A percentile compares a stretch with the other conserved stretches of the same genome.
These are phyloP conservation scores for Xylaria sp. DNA, from an alignment of 2,329 filamentous ascomycete species.

Conservation along the genomic window DNA sequence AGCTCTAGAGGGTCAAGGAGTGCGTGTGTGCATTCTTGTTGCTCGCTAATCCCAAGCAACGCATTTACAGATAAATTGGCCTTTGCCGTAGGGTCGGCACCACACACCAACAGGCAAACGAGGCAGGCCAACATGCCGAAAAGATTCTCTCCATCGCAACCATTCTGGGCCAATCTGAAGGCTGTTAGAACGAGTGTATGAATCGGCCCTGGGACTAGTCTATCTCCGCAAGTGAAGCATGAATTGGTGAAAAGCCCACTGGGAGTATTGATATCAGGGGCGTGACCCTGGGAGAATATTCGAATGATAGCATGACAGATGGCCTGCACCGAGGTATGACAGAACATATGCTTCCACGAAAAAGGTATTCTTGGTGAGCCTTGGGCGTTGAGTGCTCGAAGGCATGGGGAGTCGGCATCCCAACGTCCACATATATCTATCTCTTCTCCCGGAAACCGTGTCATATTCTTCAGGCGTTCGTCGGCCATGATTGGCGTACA, in stretches of 20 bases:
- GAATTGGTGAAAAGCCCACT: constrained; percentile 34
- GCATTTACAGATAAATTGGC: background rate
- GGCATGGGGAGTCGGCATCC: constrained; percentile 40
- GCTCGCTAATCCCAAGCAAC: background rate
- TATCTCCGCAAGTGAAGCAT: constrained; percentile 39
- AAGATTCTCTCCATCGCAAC: constrained; percentile 44
- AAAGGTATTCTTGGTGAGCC: constrained; percentile 40
- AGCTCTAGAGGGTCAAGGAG: background rate
- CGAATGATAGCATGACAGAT: constrained; percentile 43
- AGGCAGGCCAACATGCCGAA: constrained; percentile 47
- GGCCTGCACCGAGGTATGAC: constrained; percentile 48
- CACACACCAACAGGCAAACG: constrained; percentile 40
- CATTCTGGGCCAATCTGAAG: constrained; percentile 41
- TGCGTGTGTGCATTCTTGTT: background rate
- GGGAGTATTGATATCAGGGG: constrained; percentile 20
- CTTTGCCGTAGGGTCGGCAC: constrained; percentile 29
- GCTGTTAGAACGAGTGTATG: constrained; percentile 45
- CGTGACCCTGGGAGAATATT: background rate
- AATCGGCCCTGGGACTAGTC: constrained; percentile 43
- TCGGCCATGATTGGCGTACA: constrained; percentile 37
- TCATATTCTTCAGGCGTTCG: constrained; percentile 31
- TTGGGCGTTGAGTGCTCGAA: constrained; percentile 37
- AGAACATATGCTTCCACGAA: constrained; percentile 52
- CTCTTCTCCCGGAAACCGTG: constrained; percentile 45
- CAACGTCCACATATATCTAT: constrained; percentile 50